These are phyloP conservation scores for Populus ilicifolia DNA, from an alignment of 345 rosid genomes.

Conservation along the genomic window DNA sequence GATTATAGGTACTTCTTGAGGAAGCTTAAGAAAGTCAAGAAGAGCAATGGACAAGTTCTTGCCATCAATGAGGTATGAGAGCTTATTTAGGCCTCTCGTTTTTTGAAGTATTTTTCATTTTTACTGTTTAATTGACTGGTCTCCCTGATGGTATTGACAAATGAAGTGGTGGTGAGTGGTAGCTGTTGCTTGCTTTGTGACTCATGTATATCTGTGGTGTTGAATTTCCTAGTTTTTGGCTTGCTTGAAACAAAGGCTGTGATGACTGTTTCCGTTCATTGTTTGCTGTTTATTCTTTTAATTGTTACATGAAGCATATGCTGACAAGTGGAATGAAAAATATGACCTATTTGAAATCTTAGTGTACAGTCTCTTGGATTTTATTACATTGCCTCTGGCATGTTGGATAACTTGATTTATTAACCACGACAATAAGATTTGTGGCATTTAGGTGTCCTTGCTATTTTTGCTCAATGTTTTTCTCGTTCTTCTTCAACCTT, in stretches of 20 bases:
- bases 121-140: background rate
- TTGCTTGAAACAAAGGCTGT: background rate
- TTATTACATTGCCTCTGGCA: background rate
- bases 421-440: background rate
- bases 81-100: background rate
- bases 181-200: background rate
- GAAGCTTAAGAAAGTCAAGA: constrained; percentile 55
- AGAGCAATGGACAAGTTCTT: constrained; percentile 50
- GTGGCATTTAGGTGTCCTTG: background rate
- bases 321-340: background rate
- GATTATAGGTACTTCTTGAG: constrained; percentile 43
- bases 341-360: background rate
- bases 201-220: background rate
- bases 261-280: background rate
- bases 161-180: background rate
- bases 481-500: no score
- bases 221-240: background rate
- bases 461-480: background rate
- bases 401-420: background rate
- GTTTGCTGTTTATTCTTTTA: background rate
- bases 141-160: background rate
- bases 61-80: constrained; percentile 50
- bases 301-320: background rate
- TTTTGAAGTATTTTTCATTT: background rate
- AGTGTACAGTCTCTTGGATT: background rate